A percentile compares a stretch with the other conserved stretches of the same genome.
Conservation (phyloP, 2,329 filamentous ascomycete species). For the Cercospora sp. region DNA sequence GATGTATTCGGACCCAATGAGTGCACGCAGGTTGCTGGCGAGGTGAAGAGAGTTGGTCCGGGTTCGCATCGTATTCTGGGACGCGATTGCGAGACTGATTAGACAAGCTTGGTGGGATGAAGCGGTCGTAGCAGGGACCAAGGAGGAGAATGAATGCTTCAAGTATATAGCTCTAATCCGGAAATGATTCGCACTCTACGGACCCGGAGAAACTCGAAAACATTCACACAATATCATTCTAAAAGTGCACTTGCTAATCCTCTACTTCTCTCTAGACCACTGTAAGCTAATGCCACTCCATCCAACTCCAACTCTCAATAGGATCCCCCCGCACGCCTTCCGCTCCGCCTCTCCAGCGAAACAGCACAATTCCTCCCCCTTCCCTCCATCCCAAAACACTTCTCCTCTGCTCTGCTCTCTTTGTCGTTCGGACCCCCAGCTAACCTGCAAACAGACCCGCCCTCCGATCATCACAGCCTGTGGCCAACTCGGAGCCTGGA, state of each 20-base stretch:
- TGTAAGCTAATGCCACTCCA: not conserved
- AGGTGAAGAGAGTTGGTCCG: not conserved
- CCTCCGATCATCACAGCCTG: not conserved
- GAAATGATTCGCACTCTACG: not conserved
- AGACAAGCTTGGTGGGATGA: not conserved
- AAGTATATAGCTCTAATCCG: not conserved
- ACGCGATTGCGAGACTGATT: not conserved
- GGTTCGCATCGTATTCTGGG: not conserved
- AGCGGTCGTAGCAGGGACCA: not conserved
- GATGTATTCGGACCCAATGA: not conserved
- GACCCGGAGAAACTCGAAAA: not conserved
- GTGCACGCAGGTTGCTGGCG: not conserved
- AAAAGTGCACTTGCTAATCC: not conserved
- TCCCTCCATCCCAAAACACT: too few species aligned
- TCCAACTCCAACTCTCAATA: not conserved
- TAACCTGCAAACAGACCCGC: too few species aligned
- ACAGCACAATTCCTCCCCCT: not conserved
- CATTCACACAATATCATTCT: not conserved
- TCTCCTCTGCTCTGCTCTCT: too few species aligned
- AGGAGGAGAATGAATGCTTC: not conserved
- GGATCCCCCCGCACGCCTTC: not conserved
- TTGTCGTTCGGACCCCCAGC: too few species aligned
- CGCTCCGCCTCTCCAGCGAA: not conserved
- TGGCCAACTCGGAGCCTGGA: not conserved
- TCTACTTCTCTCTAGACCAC: not conserved